phyloP scores from a whole-genome alignment of 768 basidiomycete species.

The Boletus subcaerulescens region DNA sequence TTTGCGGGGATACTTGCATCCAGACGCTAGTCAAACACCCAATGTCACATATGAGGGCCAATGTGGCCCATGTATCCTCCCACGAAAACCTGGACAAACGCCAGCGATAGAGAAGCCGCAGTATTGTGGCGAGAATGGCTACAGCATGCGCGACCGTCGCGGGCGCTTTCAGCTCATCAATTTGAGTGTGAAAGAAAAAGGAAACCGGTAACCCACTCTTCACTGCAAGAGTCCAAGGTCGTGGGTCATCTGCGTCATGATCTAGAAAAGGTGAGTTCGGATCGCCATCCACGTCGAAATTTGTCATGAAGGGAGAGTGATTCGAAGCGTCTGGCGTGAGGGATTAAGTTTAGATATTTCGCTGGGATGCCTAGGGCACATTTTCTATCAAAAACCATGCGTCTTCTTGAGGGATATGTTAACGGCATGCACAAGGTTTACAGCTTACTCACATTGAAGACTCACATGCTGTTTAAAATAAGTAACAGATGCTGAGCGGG shows the following conservation, averaged over 20 bases:
- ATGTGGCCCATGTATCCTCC: conserved; percentile 27
- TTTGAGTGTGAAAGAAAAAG: neutral
- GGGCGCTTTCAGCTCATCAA: conserved; percentile 9
- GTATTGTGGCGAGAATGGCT: conserved; percentile 18
- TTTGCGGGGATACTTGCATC: neutral
- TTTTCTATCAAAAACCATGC: neutral
- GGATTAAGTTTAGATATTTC: neutral
- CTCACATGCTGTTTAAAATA: neutral
- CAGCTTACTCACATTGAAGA: neutral
- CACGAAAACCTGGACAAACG: conserved; percentile 20
- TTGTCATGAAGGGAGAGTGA: neutral
- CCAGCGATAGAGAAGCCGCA: conserved; percentile 24
- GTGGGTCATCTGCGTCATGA: neutral
- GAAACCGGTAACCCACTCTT: conserved; percentile 5
- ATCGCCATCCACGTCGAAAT: neutral
- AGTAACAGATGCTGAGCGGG: neutral
- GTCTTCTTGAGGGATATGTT: neutral
- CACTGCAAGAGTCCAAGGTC: conserved; percentile 9
- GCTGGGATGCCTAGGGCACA: neutral
- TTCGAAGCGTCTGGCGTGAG: neutral
- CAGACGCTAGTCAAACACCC: conserved; percentile 20
- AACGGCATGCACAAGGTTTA: neutral
- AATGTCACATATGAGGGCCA: conserved; percentile 23
- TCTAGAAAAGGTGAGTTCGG: neutral
- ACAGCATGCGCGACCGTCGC: conserved; percentile 14